A percentile compares a stretch with the other conserved stretches of the same genome.
phyloP scores from a whole-genome alignment of 306 rosid species.

The Mimosa pudica region DNA sequence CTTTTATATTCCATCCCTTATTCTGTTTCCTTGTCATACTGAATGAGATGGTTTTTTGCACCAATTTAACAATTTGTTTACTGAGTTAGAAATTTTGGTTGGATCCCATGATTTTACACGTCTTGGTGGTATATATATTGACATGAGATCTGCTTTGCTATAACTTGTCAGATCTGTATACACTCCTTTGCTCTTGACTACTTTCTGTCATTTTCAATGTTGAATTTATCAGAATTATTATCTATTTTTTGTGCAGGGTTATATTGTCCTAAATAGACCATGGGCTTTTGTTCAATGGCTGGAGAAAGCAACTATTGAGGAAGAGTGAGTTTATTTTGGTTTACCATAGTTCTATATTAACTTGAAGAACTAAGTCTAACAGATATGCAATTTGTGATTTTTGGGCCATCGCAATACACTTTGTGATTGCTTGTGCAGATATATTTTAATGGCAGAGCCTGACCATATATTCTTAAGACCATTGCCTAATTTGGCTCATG shows the following conservation, averaged over 20 bases:
- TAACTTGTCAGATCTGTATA: conserved; percentile 16
- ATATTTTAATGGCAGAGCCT: conserved; percentile 97
- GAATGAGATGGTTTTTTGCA: background rate
- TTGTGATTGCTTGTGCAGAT: conserved; percentile 65
- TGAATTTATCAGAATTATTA: conserved; percentile 9
- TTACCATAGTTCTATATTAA: conserved; percentile 10
- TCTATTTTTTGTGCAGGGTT: conserved; percentile 60
- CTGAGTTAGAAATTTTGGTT: background rate
- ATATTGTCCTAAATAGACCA: conserved; percentile 87
- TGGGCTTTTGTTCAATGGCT: conserved; percentile 99
- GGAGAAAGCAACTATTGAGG: conserved; percentile 80
- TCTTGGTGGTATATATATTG: background rate
- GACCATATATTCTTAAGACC: conserved; percentile 84
- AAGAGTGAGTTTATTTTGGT: conserved; percentile 58
- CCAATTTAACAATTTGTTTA: conserved; percentile 1
- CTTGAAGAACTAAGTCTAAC: conserved; percentile 39
- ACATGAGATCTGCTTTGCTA: background rate
- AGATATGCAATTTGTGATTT: conserved; percentile 37
- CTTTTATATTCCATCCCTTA: background rate
- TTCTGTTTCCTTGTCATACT: background rate
- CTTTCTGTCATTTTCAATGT: conserved; percentile 7
- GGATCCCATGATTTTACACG: background rate
- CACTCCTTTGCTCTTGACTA: conserved; percentile 16
- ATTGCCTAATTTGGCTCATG: conserved; percentile 79
- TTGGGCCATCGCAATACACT: background rate